Evolutionary conservation across 2,329 filamentous ascomycete species (phyloP).

Genomic region (Leptographium procerum): DNA sequence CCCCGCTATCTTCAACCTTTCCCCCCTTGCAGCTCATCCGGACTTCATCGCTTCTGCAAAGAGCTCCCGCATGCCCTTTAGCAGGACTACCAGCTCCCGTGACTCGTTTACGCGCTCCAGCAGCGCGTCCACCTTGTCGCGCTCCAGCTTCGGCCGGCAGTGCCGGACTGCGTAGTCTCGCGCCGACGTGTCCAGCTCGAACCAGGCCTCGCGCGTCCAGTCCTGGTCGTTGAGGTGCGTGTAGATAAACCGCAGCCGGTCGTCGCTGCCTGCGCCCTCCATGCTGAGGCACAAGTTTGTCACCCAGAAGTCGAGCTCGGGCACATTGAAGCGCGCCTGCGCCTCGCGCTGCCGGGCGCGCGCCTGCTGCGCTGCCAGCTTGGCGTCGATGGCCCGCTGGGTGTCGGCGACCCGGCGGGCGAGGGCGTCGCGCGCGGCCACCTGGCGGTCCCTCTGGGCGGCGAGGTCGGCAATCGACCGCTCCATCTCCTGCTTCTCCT

Average conservation of each 20-base stretch:
- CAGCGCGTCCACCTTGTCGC: slow-evolving; percentile 64
- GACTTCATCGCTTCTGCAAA: slow-evolving; percentile 58
- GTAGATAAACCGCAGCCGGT: slow-evolving; percentile 83
- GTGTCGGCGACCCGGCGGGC: slow-evolving; percentile 53
- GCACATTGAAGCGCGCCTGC: slow-evolving; percentile 79
- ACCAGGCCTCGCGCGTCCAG: slow-evolving; percentile 85
- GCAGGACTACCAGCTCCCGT: slow-evolving; percentile 56
- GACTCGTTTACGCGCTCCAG: slow-evolving; percentile 73
- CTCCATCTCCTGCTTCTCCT: slow-evolving; percentile 68
- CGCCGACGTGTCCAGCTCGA: slow-evolving; percentile 73
- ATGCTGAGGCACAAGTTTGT: slow-evolving; percentile 79
- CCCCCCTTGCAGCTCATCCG: slow-evolving; percentile 16
- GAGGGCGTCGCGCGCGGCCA: slow-evolving; percentile 43
- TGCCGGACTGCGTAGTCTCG: slow-evolving; percentile 78
- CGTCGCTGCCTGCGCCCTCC: slow-evolving; percentile 74
- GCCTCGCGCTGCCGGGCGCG: slow-evolving; percentile 66
- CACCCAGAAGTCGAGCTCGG: slow-evolving; percentile 94
- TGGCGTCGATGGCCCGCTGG: slow-evolving; percentile 57
- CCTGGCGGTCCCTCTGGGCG: slow-evolving; percentile 49
- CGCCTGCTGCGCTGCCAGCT: slow-evolving; percentile 59
- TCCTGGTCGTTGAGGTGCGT: slow-evolving; percentile 76
- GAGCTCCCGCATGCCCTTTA: slow-evolving; percentile 74
- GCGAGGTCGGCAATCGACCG: slow-evolving; percentile 46
- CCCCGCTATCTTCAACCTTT: neutral
- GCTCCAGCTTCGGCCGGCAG: slow-evolving; percentile 70